Conservation (phyloP, 768 basidiomycete species). For the Pulveroboletus frians region DNA sequence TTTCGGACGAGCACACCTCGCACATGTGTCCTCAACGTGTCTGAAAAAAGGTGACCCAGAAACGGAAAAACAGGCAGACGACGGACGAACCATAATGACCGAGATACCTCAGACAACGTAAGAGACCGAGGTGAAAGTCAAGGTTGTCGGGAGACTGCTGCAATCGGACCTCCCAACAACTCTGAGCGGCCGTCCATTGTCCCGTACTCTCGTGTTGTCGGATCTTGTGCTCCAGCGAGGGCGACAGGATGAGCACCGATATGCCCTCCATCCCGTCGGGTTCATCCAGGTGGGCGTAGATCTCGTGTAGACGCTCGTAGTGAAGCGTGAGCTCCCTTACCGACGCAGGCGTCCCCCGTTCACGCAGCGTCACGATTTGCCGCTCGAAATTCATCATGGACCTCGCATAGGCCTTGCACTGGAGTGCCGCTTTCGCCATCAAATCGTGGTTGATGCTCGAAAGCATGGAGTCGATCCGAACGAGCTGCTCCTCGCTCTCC, state of each 20-base stretch:
- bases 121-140: slow-evolving; percentile 80
- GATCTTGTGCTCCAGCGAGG: slow-evolving; percentile 92
- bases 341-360: slow-evolving; percentile 36
- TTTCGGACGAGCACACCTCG: slow-evolving; percentile 81
- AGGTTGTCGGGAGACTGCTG: slow-evolving; percentile 89
- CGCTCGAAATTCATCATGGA: slow-evolving; percentile 94
- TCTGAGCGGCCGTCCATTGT: slow-evolving; percentile 96
- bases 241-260: slow-evolving; percentile 80
- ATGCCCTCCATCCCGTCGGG: slow-evolving; percentile 99
- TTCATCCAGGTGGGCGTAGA: slow-evolving; percentile 93
- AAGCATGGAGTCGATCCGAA: slow-evolving; percentile 73
- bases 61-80: neutral
- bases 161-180: slow-evolving; percentile 95
- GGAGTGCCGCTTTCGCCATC: slow-evolving; percentile 89
- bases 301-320: slow-evolving; percentile 91
- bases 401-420: slow-evolving; percentile 91
- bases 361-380: slow-evolving; percentile 54
- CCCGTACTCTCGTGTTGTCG: slow-evolving; percentile 97
- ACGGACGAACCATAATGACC: slow-evolving; percentile 88
- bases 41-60: slow-evolving; percentile 36
- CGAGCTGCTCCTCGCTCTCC: slow-evolving; percentile 54
- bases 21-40: slow-evolving; percentile 92
- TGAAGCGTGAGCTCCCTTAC: slow-evolving; percentile 42
- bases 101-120: slow-evolving; percentile 87
- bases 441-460: slow-evolving; percentile 80